These are phyloP conservation scores for Ulmus americana DNA, from an alignment of 331 rosid genomes.

Conservation along the genomic window DNA sequence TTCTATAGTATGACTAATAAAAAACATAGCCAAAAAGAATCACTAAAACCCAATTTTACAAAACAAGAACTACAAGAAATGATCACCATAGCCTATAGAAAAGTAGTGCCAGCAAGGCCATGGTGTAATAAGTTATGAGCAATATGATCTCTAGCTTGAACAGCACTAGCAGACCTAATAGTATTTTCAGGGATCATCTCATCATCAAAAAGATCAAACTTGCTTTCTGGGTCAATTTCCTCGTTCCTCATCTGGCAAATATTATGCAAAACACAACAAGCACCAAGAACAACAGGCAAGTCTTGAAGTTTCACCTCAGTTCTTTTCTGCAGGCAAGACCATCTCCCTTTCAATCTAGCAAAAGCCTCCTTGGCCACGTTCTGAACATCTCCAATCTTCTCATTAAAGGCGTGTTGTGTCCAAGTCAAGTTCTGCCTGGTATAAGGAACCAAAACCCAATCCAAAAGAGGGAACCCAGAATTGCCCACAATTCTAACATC, in stretches of 20 bases:
- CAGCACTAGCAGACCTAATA: slow-evolving; percentile 24
- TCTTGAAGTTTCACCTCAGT: slow-evolving; percentile 69
- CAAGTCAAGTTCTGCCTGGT: slow-evolving; percentile 54
- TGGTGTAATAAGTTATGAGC: slow-evolving; percentile 63
- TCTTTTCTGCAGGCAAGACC: slow-evolving; percentile 76
- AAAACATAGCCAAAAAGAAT: slow-evolving; percentile 11
- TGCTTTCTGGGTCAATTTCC: slow-evolving; percentile 28
- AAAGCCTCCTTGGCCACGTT: slow-evolving; percentile 52
- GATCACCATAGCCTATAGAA: slow-evolving; percentile 29
- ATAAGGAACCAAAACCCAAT: slow-evolving; percentile 68
- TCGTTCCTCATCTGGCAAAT: slow-evolving; percentile 61
- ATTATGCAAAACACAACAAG: slow-evolving; percentile 72
- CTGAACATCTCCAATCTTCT: slow-evolving; percentile 46
- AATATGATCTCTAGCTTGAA: slow-evolving; percentile 54
- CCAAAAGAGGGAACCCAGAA: slow-evolving; percentile 49
- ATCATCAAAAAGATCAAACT: slow-evolving; percentile 51
- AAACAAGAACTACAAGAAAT: background rate
- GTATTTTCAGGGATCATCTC: slow-evolving; percentile 40
- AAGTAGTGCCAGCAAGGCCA: slow-evolving; percentile 48
- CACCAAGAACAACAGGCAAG: slow-evolving; percentile 63
- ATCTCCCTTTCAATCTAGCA: slow-evolving; percentile 52
- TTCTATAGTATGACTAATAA: slow-evolving; percentile 22
- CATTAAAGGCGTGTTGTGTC: slow-evolving; percentile 64
- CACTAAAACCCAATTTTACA: background rate
- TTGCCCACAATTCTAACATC: slow-evolving; percentile 65